A percentile compares a stretch with the other conserved stretches of the same genome.
These are phyloP conservation scores for Groenewaldozyma tartarivorans DNA, from an alignment of 805 yeast species.

Conservation along the genomic window DNA sequence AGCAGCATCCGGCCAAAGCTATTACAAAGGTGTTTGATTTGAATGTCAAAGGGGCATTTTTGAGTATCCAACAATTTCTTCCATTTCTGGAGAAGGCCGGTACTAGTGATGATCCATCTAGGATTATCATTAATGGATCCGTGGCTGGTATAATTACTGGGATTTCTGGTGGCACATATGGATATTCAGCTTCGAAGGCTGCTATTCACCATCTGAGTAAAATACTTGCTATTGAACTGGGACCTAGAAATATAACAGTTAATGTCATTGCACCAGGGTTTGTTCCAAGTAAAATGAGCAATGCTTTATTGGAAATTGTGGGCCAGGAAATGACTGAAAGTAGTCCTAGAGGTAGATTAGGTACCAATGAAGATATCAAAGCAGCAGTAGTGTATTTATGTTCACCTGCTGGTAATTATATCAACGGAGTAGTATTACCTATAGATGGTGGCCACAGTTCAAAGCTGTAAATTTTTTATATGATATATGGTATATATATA, in stretches of 20 bases:
- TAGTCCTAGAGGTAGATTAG: conserved; percentile 59
- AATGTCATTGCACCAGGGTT: conserved; percentile 70
- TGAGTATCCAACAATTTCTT: conserved; percentile 52
- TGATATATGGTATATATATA: background rate
- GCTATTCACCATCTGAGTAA: conserved; percentile 63
- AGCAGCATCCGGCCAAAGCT: conserved; percentile 50
- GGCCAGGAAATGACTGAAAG: conserved; percentile 42
- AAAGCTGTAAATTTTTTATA: background rate
- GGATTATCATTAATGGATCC: conserved; percentile 59
- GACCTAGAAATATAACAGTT: conserved; percentile 57
- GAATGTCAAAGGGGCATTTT: conserved; percentile 60
- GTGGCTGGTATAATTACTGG: conserved; percentile 44
- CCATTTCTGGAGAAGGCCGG: conserved; percentile 50
- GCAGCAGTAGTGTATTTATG: conserved; percentile 47
- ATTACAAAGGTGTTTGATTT: conserved; percentile 53
- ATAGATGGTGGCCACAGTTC: conserved; percentile 75
- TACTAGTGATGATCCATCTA: conserved; percentile 46
- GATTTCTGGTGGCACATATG: conserved; percentile 47
- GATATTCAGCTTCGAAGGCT: conserved; percentile 66
- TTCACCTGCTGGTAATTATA: conserved; percentile 46
- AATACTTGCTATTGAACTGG: conserved; percentile 54
- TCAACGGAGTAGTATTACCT: conserved; percentile 60
- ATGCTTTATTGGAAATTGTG: conserved; percentile 45
- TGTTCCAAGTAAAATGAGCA: conserved; percentile 67
- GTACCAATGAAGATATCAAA: conserved; percentile 50